These are phyloP conservation scores for Arthroderma sp. DNA, from an alignment of 2,329 filamentous ascomycete species.

Conservation along the genomic window DNA sequence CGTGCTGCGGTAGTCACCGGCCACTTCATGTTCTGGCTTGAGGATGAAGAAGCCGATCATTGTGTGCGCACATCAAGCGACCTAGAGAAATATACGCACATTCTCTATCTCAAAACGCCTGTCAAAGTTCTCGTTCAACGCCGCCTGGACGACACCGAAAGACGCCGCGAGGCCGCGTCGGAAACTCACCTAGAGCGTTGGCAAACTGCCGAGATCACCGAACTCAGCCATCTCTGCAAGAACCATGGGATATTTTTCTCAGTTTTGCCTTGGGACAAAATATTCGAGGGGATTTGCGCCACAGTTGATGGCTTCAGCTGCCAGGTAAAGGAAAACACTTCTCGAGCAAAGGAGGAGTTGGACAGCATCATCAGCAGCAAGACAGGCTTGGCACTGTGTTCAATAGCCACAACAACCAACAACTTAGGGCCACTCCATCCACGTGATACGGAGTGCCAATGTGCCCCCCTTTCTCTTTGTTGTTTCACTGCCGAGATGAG, in stretches of 20 bases:
- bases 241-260: constrained; percentile 37
- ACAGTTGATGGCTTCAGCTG: constrained; percentile 26
- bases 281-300: constrained; percentile 15
- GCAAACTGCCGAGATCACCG: constrained; percentile 34
- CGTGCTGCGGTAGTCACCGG: constrained; percentile 39
- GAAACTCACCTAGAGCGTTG: constrained; percentile 33
- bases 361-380: constrained; percentile 20
- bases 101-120: constrained; percentile 42
- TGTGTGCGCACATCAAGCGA: constrained; percentile 36
- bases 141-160: constrained; percentile 25
- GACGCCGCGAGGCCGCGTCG: constrained; percentile 24
- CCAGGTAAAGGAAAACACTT: constrained; percentile 28
- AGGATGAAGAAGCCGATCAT: constrained; percentile 9
- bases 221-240: constrained; percentile 34
- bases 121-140: constrained; percentile 26
- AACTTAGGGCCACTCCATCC: no score
- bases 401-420: no score
- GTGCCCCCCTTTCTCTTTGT: no score
- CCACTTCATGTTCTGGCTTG: constrained; percentile 44
- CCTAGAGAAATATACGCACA: constrained; percentile 39
- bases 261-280: constrained; percentile 9
- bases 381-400: constrained; percentile 29
- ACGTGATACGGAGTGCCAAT: no score
- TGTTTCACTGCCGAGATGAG: no score
- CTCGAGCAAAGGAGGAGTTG: constrained; percentile 18